Conservation (phyloP, 2,329 filamentous ascomycete genomes). For the Colletotrichum lini region DNA sequence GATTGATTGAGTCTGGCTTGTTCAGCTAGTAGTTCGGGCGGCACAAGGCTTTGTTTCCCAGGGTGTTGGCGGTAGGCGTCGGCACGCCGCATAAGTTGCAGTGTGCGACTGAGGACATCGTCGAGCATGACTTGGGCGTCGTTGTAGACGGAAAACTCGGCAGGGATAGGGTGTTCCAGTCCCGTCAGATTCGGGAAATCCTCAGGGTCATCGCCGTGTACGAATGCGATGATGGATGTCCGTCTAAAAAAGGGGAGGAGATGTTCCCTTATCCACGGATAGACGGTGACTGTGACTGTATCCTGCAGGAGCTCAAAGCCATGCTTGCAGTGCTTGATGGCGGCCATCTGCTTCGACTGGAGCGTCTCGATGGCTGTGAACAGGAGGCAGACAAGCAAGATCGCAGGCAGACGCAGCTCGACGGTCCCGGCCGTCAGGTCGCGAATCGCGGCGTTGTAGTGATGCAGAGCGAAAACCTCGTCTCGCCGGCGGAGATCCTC, state of each 20-base stretch:
- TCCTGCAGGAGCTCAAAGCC: constrained; percentile 7
- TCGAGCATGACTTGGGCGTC: constrained; percentile 2
- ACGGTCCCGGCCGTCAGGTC: constrained; percentile 3
- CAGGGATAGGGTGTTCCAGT: constrained; percentile 2
- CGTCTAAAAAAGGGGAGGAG: constrained; percentile 24
- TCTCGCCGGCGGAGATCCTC: not conserved
- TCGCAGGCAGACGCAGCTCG: constrained; percentile 10
- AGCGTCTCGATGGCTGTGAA: constrained; percentile 32
- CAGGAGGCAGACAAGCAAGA: constrained; percentile 34
- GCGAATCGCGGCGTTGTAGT: constrained; percentile 31
- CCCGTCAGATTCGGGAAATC: constrained; percentile 37
- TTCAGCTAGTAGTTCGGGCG: not conserved
- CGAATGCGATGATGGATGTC: not conserved
- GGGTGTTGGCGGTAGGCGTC: constrained; percentile 6
- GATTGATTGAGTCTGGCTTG: not conserved
- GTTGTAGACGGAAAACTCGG: not conserved
- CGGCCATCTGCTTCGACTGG: constrained; percentile 7
- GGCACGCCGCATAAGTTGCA: constrained; percentile 9
- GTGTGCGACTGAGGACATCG: constrained; percentile 9
- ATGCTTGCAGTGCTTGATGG: constrained; percentile 22
- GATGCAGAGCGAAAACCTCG: not conserved
- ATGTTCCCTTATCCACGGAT: constrained; percentile 16
- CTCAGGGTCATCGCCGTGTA: not conserved
- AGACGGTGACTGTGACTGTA: not conserved
- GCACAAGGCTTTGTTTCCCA: not conserved